Percentiles rank a stretch among this genome's conserved stretches.
Conservation (phyloP, 164 flowering plant species). For the Platanus orientalis region DNA sequence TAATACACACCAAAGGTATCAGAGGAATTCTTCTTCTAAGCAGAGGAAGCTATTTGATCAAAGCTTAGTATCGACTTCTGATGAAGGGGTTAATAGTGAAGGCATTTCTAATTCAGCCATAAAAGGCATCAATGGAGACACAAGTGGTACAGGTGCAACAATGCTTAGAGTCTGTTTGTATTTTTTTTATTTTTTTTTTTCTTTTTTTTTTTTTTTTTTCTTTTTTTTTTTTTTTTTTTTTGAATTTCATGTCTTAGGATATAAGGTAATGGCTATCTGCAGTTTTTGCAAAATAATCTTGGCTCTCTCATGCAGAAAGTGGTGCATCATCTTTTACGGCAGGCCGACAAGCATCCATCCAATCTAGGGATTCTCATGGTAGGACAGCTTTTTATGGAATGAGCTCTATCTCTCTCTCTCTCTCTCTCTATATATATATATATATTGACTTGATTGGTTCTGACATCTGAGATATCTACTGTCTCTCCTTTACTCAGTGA, state of each 20-base stretch:
- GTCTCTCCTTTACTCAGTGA: slow-evolving; percentile 60
- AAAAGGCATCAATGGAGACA: slow-evolving; percentile 29
- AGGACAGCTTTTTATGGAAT: slow-evolving; percentile 25
- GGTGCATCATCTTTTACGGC: slow-evolving; percentile 38
- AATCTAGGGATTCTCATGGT: slow-evolving; percentile 70
- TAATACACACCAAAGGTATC: slow-evolving; percentile 62
- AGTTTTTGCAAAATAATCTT: background rate
- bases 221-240: too few relatives aligned
- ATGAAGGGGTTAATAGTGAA: slow-evolving; percentile 33
- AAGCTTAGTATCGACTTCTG: slow-evolving; percentile 40
- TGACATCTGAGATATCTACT: slow-evolving; percentile 15
- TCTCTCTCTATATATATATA: too few relatives aligned
- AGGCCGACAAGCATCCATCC: slow-evolving; percentile 37
- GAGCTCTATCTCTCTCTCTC: slow-evolving; percentile 7
- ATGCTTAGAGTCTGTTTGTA: slow-evolving; percentile 31
- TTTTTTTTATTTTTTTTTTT: too few relatives aligned
- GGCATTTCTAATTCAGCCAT: slow-evolving; percentile 31
- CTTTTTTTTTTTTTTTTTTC: too few relatives aligned
- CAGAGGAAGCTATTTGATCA: slow-evolving; percentile 51
- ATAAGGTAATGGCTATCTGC: background rate
- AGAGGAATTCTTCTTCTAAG: slow-evolving; percentile 61
- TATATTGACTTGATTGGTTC: slow-evolving; percentile 23
- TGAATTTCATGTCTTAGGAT: too few relatives aligned
- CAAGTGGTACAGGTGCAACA: slow-evolving; percentile 21
- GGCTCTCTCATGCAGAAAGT: slow-evolving; percentile 31